Evolutionary conservation across 139 green algal species (phyloP).

Genomic region (Picocystis salinarum): DNA sequence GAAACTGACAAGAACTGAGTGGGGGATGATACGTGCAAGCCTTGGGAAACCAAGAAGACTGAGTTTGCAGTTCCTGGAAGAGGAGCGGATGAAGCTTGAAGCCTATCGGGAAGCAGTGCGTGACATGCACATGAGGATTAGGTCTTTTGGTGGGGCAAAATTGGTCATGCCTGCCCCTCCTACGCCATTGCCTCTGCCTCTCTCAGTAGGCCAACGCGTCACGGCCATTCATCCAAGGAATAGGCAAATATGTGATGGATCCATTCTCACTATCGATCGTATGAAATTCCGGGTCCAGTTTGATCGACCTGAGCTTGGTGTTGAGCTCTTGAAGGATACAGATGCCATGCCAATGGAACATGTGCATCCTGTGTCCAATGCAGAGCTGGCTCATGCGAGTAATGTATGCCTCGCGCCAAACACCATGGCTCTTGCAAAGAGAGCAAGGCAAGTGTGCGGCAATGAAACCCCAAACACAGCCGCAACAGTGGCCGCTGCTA

Average conservation of each 20-base stretch:
- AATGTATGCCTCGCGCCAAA: no score
- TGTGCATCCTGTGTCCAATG: no score
- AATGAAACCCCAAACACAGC: not conserved
- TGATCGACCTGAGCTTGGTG: conserved; percentile 51
- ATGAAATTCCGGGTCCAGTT: conserved; percentile 53
- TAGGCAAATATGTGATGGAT: conserved; percentile 52
- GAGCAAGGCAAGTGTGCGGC: not conserved
- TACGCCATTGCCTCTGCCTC: conserved; percentile 27
- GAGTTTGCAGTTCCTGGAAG: conserved; percentile 38
- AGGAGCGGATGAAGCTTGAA: conserved; percentile 36
- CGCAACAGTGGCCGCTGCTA: not conserved
- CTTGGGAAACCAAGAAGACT: conserved; percentile 46
- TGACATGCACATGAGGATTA: no score
- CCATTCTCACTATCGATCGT: conserved; percentile 52
- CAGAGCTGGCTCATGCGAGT: no score
- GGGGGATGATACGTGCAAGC: conserved; percentile 17
- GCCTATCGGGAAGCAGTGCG: conserved; percentile 27
- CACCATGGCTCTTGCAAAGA: not conserved
- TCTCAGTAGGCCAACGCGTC: conserved; percentile 62
- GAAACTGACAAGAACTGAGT: conserved; percentile 16
- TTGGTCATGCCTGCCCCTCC: not conserved
- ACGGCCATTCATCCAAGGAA: conserved; percentile 59
- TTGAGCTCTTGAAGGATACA: conserved; percentile 48
- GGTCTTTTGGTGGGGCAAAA: no score
- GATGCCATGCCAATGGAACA: no score